These are phyloP conservation scores for Colletotrichum incanum DNA, from an alignment of 2,329 filamentous ascomycete species.

Conservation along the genomic window DNA sequence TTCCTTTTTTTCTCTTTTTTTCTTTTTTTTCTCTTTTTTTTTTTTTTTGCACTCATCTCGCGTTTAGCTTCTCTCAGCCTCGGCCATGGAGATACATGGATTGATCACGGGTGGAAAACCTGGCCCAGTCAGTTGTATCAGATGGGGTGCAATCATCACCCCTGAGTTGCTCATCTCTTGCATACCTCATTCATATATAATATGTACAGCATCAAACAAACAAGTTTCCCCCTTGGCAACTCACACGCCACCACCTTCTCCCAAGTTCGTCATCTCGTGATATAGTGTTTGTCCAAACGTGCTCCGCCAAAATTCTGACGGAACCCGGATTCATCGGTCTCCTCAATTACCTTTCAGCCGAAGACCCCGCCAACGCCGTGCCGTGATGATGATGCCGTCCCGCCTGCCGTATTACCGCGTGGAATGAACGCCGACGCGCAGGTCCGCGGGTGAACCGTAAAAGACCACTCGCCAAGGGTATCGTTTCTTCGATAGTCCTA, in stretches of 20 bases:
- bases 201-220: conserved; percentile 11
- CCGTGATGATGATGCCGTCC: conserved; percentile 36
- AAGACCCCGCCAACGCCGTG: conserved; percentile 40
- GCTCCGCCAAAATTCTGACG: conserved; percentile 35
- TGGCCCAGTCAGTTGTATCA: background rate
- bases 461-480: conserved; percentile 17
- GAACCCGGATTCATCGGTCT: conserved; percentile 19
- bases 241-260: conserved; percentile 5
- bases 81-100: background rate
- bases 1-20: too few species aligned
- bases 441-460: conserved; percentile 14
- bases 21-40: too few species aligned
- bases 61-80: background rate
- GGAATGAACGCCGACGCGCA: conserved; percentile 32
- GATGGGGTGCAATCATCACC: background rate
- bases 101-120: too few species aligned
- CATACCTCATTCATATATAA: conserved; percentile 15
- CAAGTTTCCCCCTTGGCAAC: background rate
- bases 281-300: conserved; percentile 30
- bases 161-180: conserved; percentile 27
- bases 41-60: background rate
- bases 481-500: background rate
- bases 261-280: conserved; percentile 22
- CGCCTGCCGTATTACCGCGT: conserved; percentile 28
- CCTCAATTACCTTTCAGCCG: conserved; percentile 14